These are phyloP conservation scores for Logfia minima DNA, from an alignment of 129 eudicot genomes.

Conservation along the genomic window DNA sequence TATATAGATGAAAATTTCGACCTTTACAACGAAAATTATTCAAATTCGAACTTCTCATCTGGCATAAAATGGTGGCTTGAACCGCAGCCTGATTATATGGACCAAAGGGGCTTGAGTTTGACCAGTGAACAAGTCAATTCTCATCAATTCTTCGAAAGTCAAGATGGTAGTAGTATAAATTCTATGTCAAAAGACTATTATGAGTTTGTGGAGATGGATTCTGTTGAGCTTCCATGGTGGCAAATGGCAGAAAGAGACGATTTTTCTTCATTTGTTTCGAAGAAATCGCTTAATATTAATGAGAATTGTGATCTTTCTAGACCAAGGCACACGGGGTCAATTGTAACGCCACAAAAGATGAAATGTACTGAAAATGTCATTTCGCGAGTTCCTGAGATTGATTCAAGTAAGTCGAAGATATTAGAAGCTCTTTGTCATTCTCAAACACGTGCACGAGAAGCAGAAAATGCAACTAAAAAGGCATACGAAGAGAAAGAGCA, in stretches of 20 bases:
- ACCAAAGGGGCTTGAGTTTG: slow-evolving; percentile 44
- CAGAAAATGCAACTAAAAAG: slow-evolving; percentile 72
- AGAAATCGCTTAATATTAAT: slow-evolving; percentile 41
- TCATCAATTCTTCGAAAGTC: slow-evolving; percentile 37
- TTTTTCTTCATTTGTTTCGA: slow-evolving; percentile 47
- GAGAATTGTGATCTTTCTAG: slow-evolving; percentile 62
- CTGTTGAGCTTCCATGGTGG: slow-evolving; percentile 67
- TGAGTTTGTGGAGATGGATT: slow-evolving; percentile 44
- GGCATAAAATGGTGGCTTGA: slow-evolving; percentile 83
- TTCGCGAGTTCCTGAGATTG: slow-evolving; percentile 32
- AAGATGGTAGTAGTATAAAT: slow-evolving; percentile 18
- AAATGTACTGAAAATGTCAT: slow-evolving; percentile 10
- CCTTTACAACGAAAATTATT: slow-evolving; percentile 29
- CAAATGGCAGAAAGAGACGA: slow-evolving; percentile 52
- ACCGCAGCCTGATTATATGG: slow-evolving; percentile 52
- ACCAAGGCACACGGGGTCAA: slow-evolving; percentile 35
- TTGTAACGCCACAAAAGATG: slow-evolving; percentile 19
- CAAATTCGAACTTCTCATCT: slow-evolving; percentile 42
- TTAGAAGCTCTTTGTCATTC: slow-evolving; percentile 85
- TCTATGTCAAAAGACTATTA: slow-evolving; percentile 35
- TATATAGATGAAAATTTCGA: slow-evolving; percentile 26
- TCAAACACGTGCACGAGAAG: slow-evolving; percentile 93
- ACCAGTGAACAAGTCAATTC: slow-evolving; percentile 38
- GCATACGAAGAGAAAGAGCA: slow-evolving; percentile 76
- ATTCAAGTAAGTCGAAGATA: slow-evolving; percentile 50